Base-by-base conservation (phyloP, 2,329 filamentous ascomycete genomes). In the Paramyrothecium sp. region DNA sequence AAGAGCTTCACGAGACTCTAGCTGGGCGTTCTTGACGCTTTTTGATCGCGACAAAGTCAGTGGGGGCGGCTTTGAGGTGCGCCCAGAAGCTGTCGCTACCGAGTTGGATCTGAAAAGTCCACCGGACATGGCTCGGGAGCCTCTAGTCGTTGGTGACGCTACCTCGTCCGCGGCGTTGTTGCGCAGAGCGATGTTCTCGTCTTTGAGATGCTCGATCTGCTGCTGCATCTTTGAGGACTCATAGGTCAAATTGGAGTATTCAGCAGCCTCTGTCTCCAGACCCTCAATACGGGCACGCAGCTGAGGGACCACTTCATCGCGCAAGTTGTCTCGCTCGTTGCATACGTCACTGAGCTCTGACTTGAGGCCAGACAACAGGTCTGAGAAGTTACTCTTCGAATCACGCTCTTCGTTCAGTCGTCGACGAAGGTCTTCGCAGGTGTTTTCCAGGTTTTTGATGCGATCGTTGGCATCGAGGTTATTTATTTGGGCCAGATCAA, bases 351-450 rank as follows among this genome's bases (percentile, higher is more conserved):
- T 85, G 16, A 98, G 80, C 70, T 99, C 92, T 22, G 87, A 84
- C 65, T 90, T 89, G 64, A 98, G 87, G 5, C 91, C 94, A 7
- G 88, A 86, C 49, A 98, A 81, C 48, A 99, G 82, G 71, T 97
- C 93, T 74, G 98, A 92, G 66, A 98, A 96, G 71, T 96, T 97
- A 68, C 91, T 88, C 72, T 96, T 97, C 65, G 90, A 87, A 71
- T 91, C 85, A 56, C 90, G 85, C 75, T 99, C 95, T 69, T 98
- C 92, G 1, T 85, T 81, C 49, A 99, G 80, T 63, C 91, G 89
- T 65, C 93, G 87, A 61, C 89, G 87, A 51, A 94, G 83, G 67
- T 96, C 92, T 63, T 97, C 92, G 61, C 96, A 87, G 0, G 87
- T 87, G 54, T 76, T 80, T 72, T 97, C 92, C 23, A 98, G 81